Evolutionary conservation across 768 basidiomycete genomes (phyloP), one percentile per base, ranked within the genome.

Genomic region (Pisolithus tinctorius): DNA sequence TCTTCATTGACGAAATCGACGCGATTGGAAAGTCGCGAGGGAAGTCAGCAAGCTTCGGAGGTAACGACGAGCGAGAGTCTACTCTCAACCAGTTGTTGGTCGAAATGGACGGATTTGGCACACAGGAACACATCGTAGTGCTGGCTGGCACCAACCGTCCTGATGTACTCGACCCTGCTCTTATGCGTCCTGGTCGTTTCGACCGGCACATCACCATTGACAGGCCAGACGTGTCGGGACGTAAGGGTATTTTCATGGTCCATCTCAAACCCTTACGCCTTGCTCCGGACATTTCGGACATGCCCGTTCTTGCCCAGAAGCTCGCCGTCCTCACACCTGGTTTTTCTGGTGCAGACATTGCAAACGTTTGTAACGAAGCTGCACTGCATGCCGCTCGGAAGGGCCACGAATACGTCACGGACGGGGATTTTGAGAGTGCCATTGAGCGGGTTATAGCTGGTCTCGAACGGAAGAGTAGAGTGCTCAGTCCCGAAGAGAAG

Each of bases 21-120:
- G 96, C 96, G 47, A 98, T 99, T 60, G 96, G 96, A 51, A 98
- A 97, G 72, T 79, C 91, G 16, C 81, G 96, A 63, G 87, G 81
- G 45, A 85, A 84, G 64, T 75, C 78, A 23, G 81, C 87, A 25
- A 82, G 80, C 56, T 83, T 91, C 47, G 93, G 95, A 31, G 92
- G 95, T 5, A 97, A 98, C 69, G 95, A 98, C 64, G 96, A 99
- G 68, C 84, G 96, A 29, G 96, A 99, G 70, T 90, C 89, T 1
- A 99, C 96, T 27, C 80, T 99, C 52, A 98, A 98, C 67, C 95
- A 99, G 69, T 78, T 99, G 11, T 75, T 99, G 54, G 96, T 98
- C 49, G 95, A 99, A 73, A 98, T 99, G 96, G 96, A 99, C 67
- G 96, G 96, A 26, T 99, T 99, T 70, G 88, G 89, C 37, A 95